phyloP scores from a whole-genome alignment of 129 eudicot genomes.

The Lactuca sativa region DNA sequence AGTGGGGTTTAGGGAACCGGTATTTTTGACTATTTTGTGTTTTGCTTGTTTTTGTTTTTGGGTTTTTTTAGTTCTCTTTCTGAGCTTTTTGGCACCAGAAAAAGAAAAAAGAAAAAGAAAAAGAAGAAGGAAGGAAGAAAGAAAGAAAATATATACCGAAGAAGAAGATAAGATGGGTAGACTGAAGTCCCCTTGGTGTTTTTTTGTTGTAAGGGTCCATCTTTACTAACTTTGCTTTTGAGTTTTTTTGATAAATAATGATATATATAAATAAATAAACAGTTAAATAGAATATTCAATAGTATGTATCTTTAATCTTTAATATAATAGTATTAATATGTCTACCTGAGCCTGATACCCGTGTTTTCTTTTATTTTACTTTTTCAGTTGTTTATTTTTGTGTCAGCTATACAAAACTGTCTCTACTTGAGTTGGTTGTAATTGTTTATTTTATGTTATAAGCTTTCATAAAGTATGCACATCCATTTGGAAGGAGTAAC shows the following conservation, averaged over 20 bases:
- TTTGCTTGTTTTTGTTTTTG: slow-evolving; percentile 10
- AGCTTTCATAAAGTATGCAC: no score
- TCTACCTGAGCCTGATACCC: slow-evolving; percentile 10
- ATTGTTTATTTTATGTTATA: background rate
- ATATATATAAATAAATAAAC: slow-evolving; percentile 24
- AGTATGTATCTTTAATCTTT: background rate
- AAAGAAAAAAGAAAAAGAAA: background rate
- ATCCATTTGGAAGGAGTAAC: background rate
- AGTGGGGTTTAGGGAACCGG: slow-evolving; percentile 29
- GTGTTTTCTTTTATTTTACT: background rate
- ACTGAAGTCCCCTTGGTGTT: slow-evolving; percentile 46
- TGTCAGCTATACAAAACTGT: slow-evolving; percentile 8
- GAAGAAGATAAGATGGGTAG: slow-evolving; percentile 45
- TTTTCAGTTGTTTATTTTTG: slow-evolving; percentile 11
- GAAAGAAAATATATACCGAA: slow-evolving; percentile 29
- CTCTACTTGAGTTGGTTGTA: background rate
- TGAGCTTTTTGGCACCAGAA: slow-evolving; percentile 27
- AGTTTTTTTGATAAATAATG: slow-evolving; percentile 35
- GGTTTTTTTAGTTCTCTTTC: slow-evolving; percentile 15
- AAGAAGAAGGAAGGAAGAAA: no score
- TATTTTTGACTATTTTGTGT: slow-evolving; percentile 25
- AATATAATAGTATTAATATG: background rate
- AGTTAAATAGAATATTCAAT: slow-evolving; percentile 32
- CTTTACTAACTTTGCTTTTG: slow-evolving; percentile 30
- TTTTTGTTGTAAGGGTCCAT: slow-evolving; percentile 46